A percentile compares a stretch with the other conserved stretches of the same genome.
phyloP scores from a whole-genome alignment of 2,329 filamentous ascomycete genomes.

The Apiospora pterosperma region DNA sequence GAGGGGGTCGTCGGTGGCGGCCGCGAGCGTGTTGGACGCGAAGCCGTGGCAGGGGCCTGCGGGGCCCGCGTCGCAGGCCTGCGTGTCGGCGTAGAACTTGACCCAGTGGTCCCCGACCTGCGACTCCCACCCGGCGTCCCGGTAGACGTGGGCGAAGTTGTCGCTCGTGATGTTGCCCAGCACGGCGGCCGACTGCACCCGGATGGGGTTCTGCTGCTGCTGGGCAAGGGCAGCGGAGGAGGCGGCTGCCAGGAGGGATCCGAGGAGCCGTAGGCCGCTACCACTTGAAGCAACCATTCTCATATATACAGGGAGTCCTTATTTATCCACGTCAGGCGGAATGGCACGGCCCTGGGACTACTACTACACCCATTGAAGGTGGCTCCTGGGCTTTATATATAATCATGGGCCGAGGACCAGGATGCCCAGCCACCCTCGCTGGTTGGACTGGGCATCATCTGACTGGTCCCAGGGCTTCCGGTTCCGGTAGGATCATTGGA shows the following conservation, averaged over 20 bases:
- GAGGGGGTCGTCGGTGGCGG: background rate
- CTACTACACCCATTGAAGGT: background rate
- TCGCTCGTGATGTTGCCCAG: slow-evolving; percentile 1
- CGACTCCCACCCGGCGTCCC: background rate
- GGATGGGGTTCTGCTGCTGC: background rate
- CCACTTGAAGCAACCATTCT: background rate
- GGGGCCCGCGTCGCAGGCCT: background rate
- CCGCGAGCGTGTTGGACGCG: slow-evolving; percentile 1
- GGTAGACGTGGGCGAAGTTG: background rate
- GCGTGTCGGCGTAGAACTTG: slow-evolving; percentile 5
- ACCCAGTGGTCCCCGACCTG: background rate
- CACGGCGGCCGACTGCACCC: background rate
- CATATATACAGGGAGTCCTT: background rate
- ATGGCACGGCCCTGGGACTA: background rate
- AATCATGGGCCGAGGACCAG: too few species aligned
- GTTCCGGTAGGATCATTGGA: background rate
- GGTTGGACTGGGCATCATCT: background rate
- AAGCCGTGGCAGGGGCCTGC: background rate
- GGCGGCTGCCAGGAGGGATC: background rate
- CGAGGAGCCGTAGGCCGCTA: background rate
- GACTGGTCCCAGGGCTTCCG: background rate
- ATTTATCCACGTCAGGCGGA: background rate
- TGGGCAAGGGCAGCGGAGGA: background rate
- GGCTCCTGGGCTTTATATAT: background rate
- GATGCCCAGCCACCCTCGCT: background rate